Conservation (phyloP, 345 rosid genomes). For the Sisymbrium altissimum region DNA sequence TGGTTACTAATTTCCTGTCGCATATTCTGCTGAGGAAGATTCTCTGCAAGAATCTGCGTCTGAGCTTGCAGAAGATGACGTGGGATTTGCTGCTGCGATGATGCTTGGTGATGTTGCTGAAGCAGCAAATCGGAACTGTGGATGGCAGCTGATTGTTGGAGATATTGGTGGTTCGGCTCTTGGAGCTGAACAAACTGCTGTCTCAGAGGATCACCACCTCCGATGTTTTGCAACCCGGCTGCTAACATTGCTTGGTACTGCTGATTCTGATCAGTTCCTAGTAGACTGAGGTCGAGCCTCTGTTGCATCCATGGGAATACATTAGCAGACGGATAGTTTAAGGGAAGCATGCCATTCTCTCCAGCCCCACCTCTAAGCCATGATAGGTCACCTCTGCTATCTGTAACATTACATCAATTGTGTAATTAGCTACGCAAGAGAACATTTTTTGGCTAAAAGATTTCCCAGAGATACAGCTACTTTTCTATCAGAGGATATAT, state of each 20-base stretch:
- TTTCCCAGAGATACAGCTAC: neutral
- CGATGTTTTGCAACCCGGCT: conserved; percentile 41
- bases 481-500: neutral
- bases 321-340: conserved; percentile 50
- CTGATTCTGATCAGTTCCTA: conserved; percentile 47
- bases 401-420: conserved; percentile 26
- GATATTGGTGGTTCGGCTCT: conserved; percentile 46
- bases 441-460: neutral
- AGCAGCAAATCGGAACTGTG: conserved; percentile 41
- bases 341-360: conserved; percentile 48
- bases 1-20: conserved; percentile 45
- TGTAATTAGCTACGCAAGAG: neutral
- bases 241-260: conserved; percentile 60
- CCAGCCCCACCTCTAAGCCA: conserved; percentile 62
- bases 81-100: conserved; percentile 42
- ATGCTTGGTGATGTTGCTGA: conserved; percentile 43
- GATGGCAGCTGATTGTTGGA: conserved; percentile 45
- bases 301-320: conserved; percentile 64
- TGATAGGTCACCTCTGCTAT: conserved; percentile 50
- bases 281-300: conserved; percentile 44
- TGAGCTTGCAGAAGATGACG: conserved; percentile 43
- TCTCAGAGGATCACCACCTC: conserved; percentile 47
- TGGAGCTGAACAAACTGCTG: conserved; percentile 54
- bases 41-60: conserved; percentile 38
- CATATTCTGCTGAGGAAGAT: conserved; percentile 37